A percentile compares a stretch with the other conserved stretches of the same genome.
Evolutionary conservation across 352 stramenopile species (phyloP).

Genomic region (Pythium volutum): DNA sequence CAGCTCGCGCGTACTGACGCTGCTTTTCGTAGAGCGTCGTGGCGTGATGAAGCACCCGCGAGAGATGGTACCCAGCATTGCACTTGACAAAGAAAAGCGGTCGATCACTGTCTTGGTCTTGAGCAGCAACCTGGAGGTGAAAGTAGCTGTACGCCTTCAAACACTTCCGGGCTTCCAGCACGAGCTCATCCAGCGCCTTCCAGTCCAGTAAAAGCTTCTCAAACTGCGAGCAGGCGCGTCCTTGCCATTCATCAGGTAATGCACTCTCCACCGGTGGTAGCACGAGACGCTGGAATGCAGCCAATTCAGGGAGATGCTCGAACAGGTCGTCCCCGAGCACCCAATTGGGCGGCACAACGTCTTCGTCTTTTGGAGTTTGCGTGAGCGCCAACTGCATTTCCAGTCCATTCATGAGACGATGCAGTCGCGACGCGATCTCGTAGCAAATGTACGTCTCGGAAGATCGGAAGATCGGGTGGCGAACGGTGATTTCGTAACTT

Average conservation of each 20-base stretch:
- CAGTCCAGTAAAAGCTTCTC: slow-evolving; percentile 36
- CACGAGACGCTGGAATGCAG: slow-evolving; percentile 49
- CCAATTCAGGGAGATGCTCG: slow-evolving; percentile 35
- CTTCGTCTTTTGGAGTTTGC: slow-evolving; percentile 14
- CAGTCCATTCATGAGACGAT: slow-evolving; percentile 42
- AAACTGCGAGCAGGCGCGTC: slow-evolving; percentile 55
- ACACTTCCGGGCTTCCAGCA: slow-evolving; percentile 46
- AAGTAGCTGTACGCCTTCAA: slow-evolving; percentile 31
- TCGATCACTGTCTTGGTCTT: background rate
- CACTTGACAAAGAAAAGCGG: slow-evolving; percentile 59
- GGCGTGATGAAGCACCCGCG: slow-evolving; percentile 52
- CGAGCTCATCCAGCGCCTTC: slow-evolving; percentile 57
- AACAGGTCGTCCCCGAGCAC: slow-evolving; percentile 43
- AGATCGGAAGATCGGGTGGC: slow-evolving; percentile 39
- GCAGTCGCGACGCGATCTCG: slow-evolving; percentile 58
- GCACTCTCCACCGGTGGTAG: background rate
- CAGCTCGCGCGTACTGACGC: slow-evolving; percentile 66
- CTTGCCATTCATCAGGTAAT: slow-evolving; percentile 17
- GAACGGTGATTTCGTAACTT: slow-evolving; percentile 36
- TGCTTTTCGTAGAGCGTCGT: slow-evolving; percentile 73
- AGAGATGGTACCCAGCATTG: slow-evolving; percentile 68
- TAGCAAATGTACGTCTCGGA: slow-evolving; percentile 62
- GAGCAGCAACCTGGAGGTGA: background rate
- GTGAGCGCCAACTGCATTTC: slow-evolving; percentile 41
- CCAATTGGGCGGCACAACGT: slow-evolving; percentile 37